Percentiles rank a stretch among this genome's conserved stretches.
Conservation (phyloP, 441 rosid species). For the Erysimum cheiri region DNA sequence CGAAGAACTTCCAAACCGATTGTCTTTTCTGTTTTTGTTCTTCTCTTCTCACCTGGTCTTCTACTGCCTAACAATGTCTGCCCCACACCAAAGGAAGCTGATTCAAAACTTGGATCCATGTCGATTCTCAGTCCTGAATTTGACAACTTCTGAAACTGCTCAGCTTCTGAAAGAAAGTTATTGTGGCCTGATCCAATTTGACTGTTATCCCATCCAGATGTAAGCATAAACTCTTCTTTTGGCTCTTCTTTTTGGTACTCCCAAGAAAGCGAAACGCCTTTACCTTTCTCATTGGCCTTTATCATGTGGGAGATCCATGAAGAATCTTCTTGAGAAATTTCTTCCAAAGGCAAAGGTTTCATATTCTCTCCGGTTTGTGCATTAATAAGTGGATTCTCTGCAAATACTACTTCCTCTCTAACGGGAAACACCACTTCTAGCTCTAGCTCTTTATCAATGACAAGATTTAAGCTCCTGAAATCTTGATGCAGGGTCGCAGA, state of each 20-base stretch:
- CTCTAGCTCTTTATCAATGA: conserved; percentile 54
- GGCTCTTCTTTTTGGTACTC: conserved; percentile 65
- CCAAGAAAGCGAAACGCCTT: conserved; percentile 61
- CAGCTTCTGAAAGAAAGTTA: conserved; percentile 39
- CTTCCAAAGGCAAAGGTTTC: conserved; percentile 41
- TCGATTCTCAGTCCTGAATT: conserved; percentile 41
- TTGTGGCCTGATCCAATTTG: conserved; percentile 36
- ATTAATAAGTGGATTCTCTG: conserved; percentile 34
- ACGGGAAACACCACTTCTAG: conserved; percentile 54
- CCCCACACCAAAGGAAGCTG: conserved; percentile 34
- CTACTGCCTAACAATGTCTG: conserved; percentile 43
- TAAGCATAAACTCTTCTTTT: conserved; percentile 64
- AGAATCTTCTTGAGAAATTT: conserved; percentile 49
- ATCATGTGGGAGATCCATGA: conserved; percentile 65
- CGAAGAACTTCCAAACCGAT: conserved; percentile 78
- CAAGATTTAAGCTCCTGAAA: conserved; percentile 57
- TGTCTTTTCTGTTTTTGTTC: conserved; percentile 72
- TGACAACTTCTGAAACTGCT: conserved; percentile 39
- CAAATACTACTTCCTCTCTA: conserved; percentile 44
- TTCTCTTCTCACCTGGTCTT: conserved; percentile 60
- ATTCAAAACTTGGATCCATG: conserved; percentile 36
- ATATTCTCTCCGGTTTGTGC: conserved; percentile 38
- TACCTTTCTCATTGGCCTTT: conserved; percentile 61
- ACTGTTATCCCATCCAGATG: conserved; percentile 54
- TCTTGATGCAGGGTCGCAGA: conserved; percentile 52